Evolutionary conservation across 163 green algal genomes (phyloP).

Genomic region (Scenedesmus sp.): DNA sequence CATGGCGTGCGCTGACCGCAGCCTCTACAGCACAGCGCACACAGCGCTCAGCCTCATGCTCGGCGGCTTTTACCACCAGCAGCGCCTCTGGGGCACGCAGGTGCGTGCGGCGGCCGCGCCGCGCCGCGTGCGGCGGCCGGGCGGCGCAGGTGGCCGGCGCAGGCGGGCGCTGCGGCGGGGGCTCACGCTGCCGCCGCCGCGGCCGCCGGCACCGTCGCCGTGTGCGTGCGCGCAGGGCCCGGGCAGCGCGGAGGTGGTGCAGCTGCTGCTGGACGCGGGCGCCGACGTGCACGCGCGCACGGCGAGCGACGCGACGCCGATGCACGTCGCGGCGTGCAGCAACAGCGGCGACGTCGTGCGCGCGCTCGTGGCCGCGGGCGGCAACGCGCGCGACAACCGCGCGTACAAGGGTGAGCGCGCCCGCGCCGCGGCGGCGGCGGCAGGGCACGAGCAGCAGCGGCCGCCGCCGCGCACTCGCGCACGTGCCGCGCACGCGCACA

Average conservation of each 20-base stretch:
- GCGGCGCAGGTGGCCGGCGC: no score
- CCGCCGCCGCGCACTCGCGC: not conserved
- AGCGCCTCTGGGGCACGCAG: conserved; percentile 39
- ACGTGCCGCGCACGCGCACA: no score
- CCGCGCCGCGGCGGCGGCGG: not conserved
- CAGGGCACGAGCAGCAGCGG: not conserved
- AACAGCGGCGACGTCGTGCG: conserved; percentile 35
- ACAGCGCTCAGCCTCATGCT: conserved; percentile 40
- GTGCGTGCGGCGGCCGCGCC: conserved; percentile 1
- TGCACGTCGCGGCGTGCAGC: conserved; percentile 42
- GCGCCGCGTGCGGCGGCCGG: no score
- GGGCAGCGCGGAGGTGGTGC: conserved; percentile 29
- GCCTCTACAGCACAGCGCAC: conserved; percentile 36
- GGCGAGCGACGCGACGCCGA: conserved; percentile 22
- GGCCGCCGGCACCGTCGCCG: no score
- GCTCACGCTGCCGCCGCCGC: no score
- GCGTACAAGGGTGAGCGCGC: conserved; percentile 32
- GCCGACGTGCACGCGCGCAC: conserved; percentile 20
- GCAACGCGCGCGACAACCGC: conserved; percentile 28
- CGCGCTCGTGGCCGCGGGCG: conserved; percentile 11
- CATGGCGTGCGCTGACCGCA: conserved; percentile 35
- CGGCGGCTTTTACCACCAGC: conserved; percentile 43
- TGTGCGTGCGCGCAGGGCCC: not conserved
- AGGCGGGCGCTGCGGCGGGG: no score
- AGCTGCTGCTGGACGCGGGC: conserved; percentile 38